A percentile compares a stretch with the other conserved stretches of the same genome.
phyloP scores from a whole-genome alignment of 2,329 filamentous ascomycete species.

The Huntiella omanensis region DNA sequence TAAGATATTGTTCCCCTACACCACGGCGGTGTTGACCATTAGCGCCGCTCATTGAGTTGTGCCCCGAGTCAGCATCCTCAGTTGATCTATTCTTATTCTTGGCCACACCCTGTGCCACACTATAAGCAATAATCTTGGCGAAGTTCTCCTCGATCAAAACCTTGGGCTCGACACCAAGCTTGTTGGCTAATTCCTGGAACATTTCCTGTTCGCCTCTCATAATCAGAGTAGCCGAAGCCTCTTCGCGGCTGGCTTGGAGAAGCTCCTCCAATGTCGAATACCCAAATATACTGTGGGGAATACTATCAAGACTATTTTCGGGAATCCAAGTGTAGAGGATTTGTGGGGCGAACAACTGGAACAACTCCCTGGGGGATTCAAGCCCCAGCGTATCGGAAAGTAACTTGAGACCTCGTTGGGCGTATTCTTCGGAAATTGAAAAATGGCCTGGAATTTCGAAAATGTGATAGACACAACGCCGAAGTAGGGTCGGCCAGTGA shows the following conservation, averaged over 20 bases:
- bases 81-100: conserved; percentile 7
- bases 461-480: conserved; percentile 78
- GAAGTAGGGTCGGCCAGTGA: conserved; percentile 67
- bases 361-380: conserved; percentile 48
- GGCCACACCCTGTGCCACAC: conserved; percentile 42
- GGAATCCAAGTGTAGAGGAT: conserved; percentile 83
- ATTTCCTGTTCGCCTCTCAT: conserved; percentile 59
- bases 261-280: conserved; percentile 53
- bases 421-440: conserved; percentile 41
- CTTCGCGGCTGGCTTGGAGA: conserved; percentile 50
- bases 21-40: neutral
- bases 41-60: neutral
- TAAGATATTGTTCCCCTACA: conserved; percentile 11
- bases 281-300: conserved; percentile 74
- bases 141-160: conserved; percentile 52
- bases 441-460: conserved; percentile 61
- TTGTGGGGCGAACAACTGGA: conserved; percentile 71
- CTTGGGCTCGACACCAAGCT: conserved; percentile 33
- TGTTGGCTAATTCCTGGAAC: conserved; percentile 37
- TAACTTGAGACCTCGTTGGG: conserved; percentile 47
- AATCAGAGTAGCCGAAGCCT: conserved; percentile 60
- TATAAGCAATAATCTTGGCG: conserved; percentile 63
- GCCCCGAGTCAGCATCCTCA: neutral
- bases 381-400: conserved; percentile 50
- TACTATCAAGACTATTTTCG: conserved; percentile 41